Percentiles rank a stretch among this genome's conserved stretches.
Conservation (phyloP, 768 basidiomycete species). For the Russula virescens region DNA sequence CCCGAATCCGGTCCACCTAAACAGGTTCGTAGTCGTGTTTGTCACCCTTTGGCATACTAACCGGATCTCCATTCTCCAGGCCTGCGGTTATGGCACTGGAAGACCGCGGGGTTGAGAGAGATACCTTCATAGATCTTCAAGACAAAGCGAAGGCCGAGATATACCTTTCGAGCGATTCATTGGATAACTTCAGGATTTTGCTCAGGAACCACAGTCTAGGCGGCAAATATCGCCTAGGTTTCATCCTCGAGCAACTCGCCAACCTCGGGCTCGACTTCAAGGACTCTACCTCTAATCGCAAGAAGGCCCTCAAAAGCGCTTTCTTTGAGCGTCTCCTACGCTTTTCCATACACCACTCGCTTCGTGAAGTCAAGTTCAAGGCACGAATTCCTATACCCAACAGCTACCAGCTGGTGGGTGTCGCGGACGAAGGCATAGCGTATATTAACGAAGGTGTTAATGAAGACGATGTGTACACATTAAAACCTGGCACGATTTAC, state of each 20-base stretch:
- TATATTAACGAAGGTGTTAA: conserved; percentile 12
- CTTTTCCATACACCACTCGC: conserved; percentile 55
- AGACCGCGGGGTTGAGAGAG: conserved; percentile 56
- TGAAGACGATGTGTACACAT: conserved; percentile 10
- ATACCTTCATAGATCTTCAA: conserved; percentile 59
- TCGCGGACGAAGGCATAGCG: conserved; percentile 68
- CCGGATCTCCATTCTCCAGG: conserved; percentile 33
- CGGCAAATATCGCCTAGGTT: conserved; percentile 42
- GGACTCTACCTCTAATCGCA: conserved; percentile 29
- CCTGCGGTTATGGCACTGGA: conserved; percentile 76
- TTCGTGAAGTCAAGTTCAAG: conserved; percentile 69
- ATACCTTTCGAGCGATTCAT: conserved; percentile 49
- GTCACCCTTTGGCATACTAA: background rate
- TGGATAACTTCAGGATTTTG: too few relatives aligned
- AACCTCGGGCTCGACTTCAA: conserved; percentile 46
- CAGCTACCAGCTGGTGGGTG: conserved; percentile 67
- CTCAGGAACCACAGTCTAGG: conserved; percentile 46
- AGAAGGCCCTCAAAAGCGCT: conserved; percentile 41
- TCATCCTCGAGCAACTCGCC: conserved; percentile 46
- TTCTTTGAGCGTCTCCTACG: conserved; percentile 54
- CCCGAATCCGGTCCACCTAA: conserved; percentile 63
- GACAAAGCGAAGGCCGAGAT: conserved; percentile 49
- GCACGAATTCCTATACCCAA: conserved; percentile 69
- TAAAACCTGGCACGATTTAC: conserved; percentile 5
- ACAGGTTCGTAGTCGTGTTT: conserved; percentile 44